Evolutionary conservation across 352 stramenopile species (phyloP), one percentile per base, ranked within the genome.

Genomic region (Pythium monospermum): DNA sequence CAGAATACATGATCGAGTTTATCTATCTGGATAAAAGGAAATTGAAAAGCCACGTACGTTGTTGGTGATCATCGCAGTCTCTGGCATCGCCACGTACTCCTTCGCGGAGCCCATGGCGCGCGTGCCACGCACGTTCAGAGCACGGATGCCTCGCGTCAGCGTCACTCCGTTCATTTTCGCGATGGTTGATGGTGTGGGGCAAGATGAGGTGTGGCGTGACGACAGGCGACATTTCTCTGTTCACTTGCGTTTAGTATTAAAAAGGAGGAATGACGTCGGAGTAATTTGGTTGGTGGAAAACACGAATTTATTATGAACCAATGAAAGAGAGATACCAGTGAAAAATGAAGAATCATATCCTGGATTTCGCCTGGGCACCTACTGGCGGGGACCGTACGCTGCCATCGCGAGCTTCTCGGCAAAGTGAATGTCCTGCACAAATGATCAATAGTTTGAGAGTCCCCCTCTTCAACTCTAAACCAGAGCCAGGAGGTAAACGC

Each of bases 51-150:
- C 3, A 74, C 75, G 59, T 66, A 93, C 83, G 59, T 94, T 89
- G 65, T 87, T 89, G 30, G 80, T 91, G 49, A 94, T 57, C 83
- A 94, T 94, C 35, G 83, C 73, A 2, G 80, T 94, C 78, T 94
- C 83, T 1, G 83, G 76, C 78, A 92, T 92, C 61, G 83, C 68
- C 45, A 90, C 68, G 49, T 84, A 75, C 30, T 62, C 36, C 51
- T 68, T 62, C 53, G 82, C 77, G 56, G 35, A 78, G 40, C 73
- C 71, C 61, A 91, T 86, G 60, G 47, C 43, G 59, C 71, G 71
- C 48, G 57, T 49, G 57, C 66, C 53, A 49, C 79, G 71, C 50
- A 64, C 61, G 28, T 55, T 57, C 47, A 78, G 58, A 32, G 66
- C 55, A 32, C 64, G 58, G 19, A 72, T 27, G 46, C 59, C 44